Evolutionary conservation across 139 green algal genomes (phyloP).

Genomic region (Mesotaenium endlicherianum): DNA sequence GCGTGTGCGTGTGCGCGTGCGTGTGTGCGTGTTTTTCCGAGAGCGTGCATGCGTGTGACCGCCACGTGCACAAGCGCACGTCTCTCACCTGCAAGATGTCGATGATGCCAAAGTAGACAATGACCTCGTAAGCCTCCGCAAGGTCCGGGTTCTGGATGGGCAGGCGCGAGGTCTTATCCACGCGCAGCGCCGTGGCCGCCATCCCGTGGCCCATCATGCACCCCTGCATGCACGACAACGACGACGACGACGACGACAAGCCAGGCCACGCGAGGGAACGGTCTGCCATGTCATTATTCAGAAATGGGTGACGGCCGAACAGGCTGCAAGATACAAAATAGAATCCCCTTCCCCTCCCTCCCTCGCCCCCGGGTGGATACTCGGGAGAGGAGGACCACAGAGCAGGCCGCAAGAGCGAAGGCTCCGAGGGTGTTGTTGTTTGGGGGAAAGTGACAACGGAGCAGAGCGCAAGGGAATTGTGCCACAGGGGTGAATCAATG

Average conservation of each 20-base stretch:
- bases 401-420: not conserved
- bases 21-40: no score
- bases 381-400: not conserved
- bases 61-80: not conserved
- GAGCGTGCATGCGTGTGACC: not conserved
- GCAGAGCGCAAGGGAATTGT: no score
- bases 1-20: no score
- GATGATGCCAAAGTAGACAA: slow-evolving; percentile 89
- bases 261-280: no score
- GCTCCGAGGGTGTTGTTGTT: not conserved
- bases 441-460: no score
- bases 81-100: slow-evolving; percentile 86
- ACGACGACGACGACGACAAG: no score
- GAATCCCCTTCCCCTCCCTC: not conserved
- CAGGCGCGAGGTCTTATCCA: not conserved
- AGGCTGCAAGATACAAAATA: no score
- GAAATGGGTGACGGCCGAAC: no score
- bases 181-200: slow-evolving; percentile 10
- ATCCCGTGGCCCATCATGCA: slow-evolving; percentile 21
- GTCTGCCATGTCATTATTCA: no score
- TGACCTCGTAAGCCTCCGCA: slow-evolving; percentile 56
- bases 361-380: not conserved
- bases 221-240: not conserved
- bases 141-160: not conserved
- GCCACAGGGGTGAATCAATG: no score